phyloP scores from a whole-genome alignment of 495 filamentous ascomycete genomes.

The Penicillium alfredii region DNA sequence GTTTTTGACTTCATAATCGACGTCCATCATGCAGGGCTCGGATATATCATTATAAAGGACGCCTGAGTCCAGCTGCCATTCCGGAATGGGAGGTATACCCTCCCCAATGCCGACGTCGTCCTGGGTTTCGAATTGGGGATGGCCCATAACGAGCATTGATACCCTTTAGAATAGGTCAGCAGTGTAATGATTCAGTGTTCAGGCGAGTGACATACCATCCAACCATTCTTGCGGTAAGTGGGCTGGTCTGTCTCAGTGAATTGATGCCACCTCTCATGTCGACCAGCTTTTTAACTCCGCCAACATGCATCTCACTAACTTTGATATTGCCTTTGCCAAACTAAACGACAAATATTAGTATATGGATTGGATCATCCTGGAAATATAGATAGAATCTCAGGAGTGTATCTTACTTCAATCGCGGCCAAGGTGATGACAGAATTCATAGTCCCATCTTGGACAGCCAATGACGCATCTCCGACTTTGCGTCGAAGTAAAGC shows the following conservation, averaged over 20 bases:
- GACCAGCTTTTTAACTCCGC: constrained; percentile 44
- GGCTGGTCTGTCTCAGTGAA: constrained; percentile 39
- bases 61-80: constrained; percentile 35
- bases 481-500: constrained; percentile 41
- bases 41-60: constrained; percentile 3
- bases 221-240: constrained; percentile 48
- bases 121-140: constrained; percentile 45
- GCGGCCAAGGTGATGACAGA: constrained; percentile 49
- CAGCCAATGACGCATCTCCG: constrained; percentile 33
- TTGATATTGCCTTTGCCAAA: constrained; percentile 45
- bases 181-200: not conserved
- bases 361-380: not conserved
- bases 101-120: constrained; percentile 42
- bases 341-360: constrained; percentile 15
- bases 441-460: constrained; percentile 50
- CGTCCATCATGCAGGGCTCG: constrained; percentile 14
- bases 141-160: constrained; percentile 43
- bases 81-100: constrained; percentile 37
- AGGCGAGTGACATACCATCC: constrained; percentile 33
- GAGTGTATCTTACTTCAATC: constrained; percentile 38
- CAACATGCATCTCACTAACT: constrained; percentile 41
- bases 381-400: not conserved
- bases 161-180: constrained; percentile 33
- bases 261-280: constrained; percentile 43
- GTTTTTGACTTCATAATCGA: constrained; percentile 30